Evolutionary conservation across 139 green algal genomes (phyloP).

Genomic region (Chlorella vulgaris): DNA sequence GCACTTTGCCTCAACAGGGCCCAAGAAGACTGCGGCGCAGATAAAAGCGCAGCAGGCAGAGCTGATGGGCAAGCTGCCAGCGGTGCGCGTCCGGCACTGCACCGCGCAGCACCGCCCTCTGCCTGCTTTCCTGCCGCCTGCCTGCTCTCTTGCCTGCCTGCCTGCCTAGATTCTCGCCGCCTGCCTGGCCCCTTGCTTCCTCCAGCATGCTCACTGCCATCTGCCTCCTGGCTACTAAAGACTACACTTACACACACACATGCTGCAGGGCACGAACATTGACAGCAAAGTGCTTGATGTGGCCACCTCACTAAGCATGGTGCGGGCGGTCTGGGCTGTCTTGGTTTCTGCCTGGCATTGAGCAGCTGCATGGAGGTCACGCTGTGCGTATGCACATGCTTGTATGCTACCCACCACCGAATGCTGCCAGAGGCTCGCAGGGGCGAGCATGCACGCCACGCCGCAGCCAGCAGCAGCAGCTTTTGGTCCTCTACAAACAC

Average conservation of each 20-base stretch:
- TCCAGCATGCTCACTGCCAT: neutral
- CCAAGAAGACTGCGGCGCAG: conserved; percentile 37
- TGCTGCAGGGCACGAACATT: conserved; percentile 26
- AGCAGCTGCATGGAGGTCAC: neutral
- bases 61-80: conserved; percentile 41
- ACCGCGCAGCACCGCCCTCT: neutral
- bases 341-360: neutral
- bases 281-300: conserved; percentile 35
- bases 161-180: too few relatives aligned
- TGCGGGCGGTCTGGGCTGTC: neutral
- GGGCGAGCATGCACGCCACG: too few relatives aligned
- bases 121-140: neutral
- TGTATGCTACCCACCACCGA: too few relatives aligned
- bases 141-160: neutral
- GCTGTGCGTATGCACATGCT: too few relatives aligned
- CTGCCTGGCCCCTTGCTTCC: neutral
- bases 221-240: neutral
- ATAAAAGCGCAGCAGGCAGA: conserved; percentile 20
- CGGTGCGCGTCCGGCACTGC: neutral
- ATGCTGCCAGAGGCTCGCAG: too few relatives aligned
- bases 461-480: too few relatives aligned
- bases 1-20: conserved; percentile 34
- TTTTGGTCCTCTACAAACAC: too few relatives aligned
- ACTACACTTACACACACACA: too few relatives aligned
- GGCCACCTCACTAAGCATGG: conserved; percentile 47